These are phyloP conservation scores for Pyrrhoderma noxium DNA, from an alignment of 1,284 basidiomycete genomes.

Conservation along the genomic window DNA sequence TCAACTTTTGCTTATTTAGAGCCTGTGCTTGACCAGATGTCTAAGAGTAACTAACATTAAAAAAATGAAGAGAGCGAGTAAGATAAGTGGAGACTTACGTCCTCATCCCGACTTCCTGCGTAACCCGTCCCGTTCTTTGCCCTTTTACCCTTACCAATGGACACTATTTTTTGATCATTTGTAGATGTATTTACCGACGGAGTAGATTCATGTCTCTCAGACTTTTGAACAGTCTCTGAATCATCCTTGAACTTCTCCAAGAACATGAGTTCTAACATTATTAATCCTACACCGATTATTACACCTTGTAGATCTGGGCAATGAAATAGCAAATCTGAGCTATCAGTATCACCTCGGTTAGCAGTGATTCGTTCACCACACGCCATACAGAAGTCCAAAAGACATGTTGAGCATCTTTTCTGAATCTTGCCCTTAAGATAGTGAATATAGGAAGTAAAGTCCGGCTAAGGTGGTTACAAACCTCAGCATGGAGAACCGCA, in stretches of 20 bases:
- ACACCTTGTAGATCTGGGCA: slow-evolving; percentile 83
- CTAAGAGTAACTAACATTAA: not conserved
- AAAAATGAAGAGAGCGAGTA: slow-evolving; percentile 12
- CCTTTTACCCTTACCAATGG: slow-evolving; percentile 44
- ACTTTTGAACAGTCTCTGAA: slow-evolving; percentile 14
- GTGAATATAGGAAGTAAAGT: slow-evolving; percentile 63
- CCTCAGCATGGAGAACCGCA: not conserved
- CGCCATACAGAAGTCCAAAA: slow-evolving; percentile 67
- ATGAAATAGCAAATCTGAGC: slow-evolving; percentile 65
- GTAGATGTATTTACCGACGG: slow-evolving; percentile 28
- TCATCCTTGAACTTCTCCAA: slow-evolving; percentile 44
- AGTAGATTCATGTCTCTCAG: not conserved
- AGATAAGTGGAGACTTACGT: slow-evolving; percentile 46
- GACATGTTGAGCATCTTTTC: slow-evolving; percentile 58
- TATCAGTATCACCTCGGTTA: slow-evolving; percentile 35
- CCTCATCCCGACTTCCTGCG: slow-evolving; percentile 71
- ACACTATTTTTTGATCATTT: slow-evolving; percentile 44
- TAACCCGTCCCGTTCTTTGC: slow-evolving; percentile 77
- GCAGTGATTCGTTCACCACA: slow-evolving; percentile 66
- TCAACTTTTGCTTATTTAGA: slow-evolving; percentile 55
- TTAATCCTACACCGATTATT: slow-evolving; percentile 77
- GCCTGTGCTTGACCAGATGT: slow-evolving; percentile 69
- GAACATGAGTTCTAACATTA: slow-evolving; percentile 68
- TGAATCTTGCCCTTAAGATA: slow-evolving; percentile 53
- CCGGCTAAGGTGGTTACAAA: slow-evolving; percentile 37